These are phyloP conservation scores for Nicotiana knightiana DNA, from an alignment of 257 asterid genomes.

Conservation along the genomic window DNA sequence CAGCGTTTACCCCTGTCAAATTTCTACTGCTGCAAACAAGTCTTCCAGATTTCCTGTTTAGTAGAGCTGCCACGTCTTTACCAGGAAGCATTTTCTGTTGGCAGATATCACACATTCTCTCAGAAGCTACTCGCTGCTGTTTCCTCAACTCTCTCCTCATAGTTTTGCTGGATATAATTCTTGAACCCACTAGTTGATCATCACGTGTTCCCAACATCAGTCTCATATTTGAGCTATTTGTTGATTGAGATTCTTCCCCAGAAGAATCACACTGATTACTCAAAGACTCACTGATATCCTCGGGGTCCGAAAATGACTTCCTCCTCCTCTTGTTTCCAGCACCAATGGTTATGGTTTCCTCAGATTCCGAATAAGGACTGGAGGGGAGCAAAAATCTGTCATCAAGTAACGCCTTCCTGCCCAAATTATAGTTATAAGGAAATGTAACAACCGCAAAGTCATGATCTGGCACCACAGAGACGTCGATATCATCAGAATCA, in stretches of 20 bases:
- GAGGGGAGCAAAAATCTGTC: conserved; percentile 58
- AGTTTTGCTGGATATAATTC: conserved; percentile 57
- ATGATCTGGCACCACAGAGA: conserved; percentile 44
- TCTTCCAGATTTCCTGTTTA: conserved; percentile 75
- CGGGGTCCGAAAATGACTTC: conserved; percentile 86
- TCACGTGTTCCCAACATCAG: conserved; percentile 44
- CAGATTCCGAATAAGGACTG: conserved; percentile 52
- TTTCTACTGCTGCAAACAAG: conserved; percentile 92
- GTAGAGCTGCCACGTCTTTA: conserved; percentile 82
- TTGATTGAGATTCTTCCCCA: conserved; percentile 69
- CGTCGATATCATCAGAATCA: conserved; percentile 22
- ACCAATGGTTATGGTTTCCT: conserved; percentile 29
- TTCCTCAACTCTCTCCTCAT: conserved; percentile 68
- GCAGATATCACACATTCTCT: conserved; percentile 82
- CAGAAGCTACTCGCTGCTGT: conserved; percentile 60
- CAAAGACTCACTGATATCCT: conserved; percentile 43
- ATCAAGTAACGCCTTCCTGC: conserved; percentile 57
- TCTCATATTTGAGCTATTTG: conserved; percentile 38
- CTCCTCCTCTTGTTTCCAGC: conserved; percentile 41
- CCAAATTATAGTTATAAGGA: conserved; percentile 64
- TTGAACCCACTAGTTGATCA: conserved; percentile 62
- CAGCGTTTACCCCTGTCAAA: conserved; percentile 60
- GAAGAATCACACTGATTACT: conserved; percentile 57
- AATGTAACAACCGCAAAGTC: conserved; percentile 74
- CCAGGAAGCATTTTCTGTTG: conserved; percentile 78